Evolutionary conservation across 1,284 basidiomycete genomes (phyloP).

Genomic region (Boletus sp.): DNA sequence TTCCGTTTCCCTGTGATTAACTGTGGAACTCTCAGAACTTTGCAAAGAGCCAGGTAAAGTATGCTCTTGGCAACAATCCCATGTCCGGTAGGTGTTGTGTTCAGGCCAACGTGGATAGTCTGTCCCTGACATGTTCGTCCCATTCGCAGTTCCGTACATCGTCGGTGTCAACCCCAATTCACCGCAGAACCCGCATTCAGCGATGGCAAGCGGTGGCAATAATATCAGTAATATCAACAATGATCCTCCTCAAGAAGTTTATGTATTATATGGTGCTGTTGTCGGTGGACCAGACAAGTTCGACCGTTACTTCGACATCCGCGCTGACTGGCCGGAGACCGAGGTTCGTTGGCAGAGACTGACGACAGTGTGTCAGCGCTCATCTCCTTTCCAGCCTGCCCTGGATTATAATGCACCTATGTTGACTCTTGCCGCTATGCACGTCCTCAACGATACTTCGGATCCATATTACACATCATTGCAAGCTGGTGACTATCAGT

Average conservation of each 20-base stretch:
- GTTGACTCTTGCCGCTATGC: slow-evolving; percentile 77
- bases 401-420: slow-evolving; percentile 86
- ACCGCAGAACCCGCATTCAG: slow-evolving; percentile 85
- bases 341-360: slow-evolving; percentile 47
- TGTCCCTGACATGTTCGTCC: neutral
- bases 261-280: slow-evolving; percentile 84
- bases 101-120: neutral
- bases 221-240: slow-evolving; percentile 70
- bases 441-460: slow-evolving; percentile 59
- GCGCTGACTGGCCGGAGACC: slow-evolving; percentile 78
- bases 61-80: slow-evolving; percentile 82
- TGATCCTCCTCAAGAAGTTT: slow-evolving; percentile 64
- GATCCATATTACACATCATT: slow-evolving; percentile 81
- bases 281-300: slow-evolving; percentile 81
- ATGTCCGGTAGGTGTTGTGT: slow-evolving; percentile 56
- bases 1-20: slow-evolving; percentile 11
- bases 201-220: slow-evolving; percentile 80
- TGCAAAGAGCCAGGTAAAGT: slow-evolving; percentile 76
- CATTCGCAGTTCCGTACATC: slow-evolving; percentile 65
- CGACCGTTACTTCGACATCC: slow-evolving; percentile 81
- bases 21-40: slow-evolving; percentile 47
- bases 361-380: slow-evolving; percentile 2
- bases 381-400: slow-evolving; percentile 50
- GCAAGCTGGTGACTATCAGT: slow-evolving; percentile 62
- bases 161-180: slow-evolving; percentile 90